These are phyloP conservation scores for Hortaea sp. DNA, from an alignment of 2,329 filamentous ascomycete genomes.

Conservation along the genomic window DNA sequence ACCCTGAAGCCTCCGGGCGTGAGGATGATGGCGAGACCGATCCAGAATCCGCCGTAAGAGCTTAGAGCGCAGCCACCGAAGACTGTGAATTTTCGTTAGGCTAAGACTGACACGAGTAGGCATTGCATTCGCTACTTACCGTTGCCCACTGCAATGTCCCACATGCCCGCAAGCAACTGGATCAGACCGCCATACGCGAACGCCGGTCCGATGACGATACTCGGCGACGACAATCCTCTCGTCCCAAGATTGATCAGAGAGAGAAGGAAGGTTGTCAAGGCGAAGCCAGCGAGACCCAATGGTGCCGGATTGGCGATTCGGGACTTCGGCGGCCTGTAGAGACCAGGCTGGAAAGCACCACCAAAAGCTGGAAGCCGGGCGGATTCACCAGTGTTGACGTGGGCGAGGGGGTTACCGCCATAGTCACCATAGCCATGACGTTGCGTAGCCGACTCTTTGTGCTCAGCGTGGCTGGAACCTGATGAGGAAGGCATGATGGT, in stretches of 20 bases:
- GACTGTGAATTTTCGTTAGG: not conserved
- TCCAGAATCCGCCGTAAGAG: slow-evolving; percentile 39
- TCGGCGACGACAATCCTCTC: slow-evolving; percentile 49
- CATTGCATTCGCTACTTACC: not conserved
- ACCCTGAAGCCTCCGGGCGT: slow-evolving; percentile 59
- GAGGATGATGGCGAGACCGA: slow-evolving; percentile 61
- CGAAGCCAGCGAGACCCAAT: slow-evolving; percentile 67
- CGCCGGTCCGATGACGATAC: slow-evolving; percentile 58
- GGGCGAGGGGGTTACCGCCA: slow-evolving; percentile 38
- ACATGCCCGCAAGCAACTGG: slow-evolving; percentile 77
- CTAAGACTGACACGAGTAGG: not conserved
- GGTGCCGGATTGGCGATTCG: slow-evolving; percentile 71
- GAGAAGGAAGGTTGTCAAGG: slow-evolving; percentile 72
- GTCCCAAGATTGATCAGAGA: slow-evolving; percentile 62
- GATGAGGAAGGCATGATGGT: not conserved
- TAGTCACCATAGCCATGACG: slow-evolving; percentile 9
- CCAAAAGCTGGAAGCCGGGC: slow-evolving; percentile 51
- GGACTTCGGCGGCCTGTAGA: slow-evolving; percentile 47
- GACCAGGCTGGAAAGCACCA: slow-evolving; percentile 63
- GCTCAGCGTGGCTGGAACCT: not conserved
- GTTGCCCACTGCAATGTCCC: slow-evolving; percentile 82
- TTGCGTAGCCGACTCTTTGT: not conserved
- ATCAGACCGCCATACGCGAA: slow-evolving; percentile 70
- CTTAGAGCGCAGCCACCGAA: slow-evolving; percentile 75
- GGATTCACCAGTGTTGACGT: slow-evolving; percentile 34